A percentile compares a stretch with the other conserved stretches of the same genome.
phyloP scores from a whole-genome alignment of 1,284 basidiomycete genomes.

The Gomphus sp. region DNA sequence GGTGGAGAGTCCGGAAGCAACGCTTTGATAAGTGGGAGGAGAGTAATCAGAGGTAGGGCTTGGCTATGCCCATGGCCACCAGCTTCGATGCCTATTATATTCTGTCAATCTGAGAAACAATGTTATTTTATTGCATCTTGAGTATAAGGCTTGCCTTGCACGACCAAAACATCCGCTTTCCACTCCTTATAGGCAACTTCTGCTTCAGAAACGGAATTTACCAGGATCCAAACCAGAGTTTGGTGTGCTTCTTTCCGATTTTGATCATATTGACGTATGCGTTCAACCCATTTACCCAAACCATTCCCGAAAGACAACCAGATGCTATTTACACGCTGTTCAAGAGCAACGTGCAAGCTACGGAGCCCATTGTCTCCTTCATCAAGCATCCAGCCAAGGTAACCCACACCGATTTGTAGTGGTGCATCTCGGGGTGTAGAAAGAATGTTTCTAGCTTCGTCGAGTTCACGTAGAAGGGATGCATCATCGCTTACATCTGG shows the following conservation, averaged over 20 bases:
- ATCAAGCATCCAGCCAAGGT: slow-evolving; percentile 59
- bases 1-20: slow-evolving; percentile 33
- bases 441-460: neutral
- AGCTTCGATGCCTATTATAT: slow-evolving; percentile 60
- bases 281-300: slow-evolving; percentile 48
- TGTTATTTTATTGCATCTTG: neutral
- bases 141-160: slow-evolving; percentile 50
- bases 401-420: slow-evolving; percentile 46
- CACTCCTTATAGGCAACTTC: slow-evolving; percentile 45
- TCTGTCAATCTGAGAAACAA: neutral
- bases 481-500: neutral
- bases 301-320: slow-evolving; percentile 66
- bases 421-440: slow-evolving; percentile 19
- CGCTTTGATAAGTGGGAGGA: slow-evolving; percentile 49
- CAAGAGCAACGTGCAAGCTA: slow-evolving; percentile 41
- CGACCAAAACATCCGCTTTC: slow-evolving; percentile 64
- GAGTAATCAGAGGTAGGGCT: slow-evolving; percentile 47
- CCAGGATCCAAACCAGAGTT: slow-evolving; percentile 54
- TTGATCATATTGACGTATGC: slow-evolving; percentile 43
- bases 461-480: slow-evolving; percentile 1
- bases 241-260: slow-evolving; percentile 25
- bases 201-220: slow-evolving; percentile 51
- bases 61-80: slow-evolving; percentile 59
- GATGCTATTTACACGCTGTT: slow-evolving; percentile 49
- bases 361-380: slow-evolving; percentile 27